Conservation (phyloP, 1,284 basidiomycete species). For the Tilletia setariae region DNA sequence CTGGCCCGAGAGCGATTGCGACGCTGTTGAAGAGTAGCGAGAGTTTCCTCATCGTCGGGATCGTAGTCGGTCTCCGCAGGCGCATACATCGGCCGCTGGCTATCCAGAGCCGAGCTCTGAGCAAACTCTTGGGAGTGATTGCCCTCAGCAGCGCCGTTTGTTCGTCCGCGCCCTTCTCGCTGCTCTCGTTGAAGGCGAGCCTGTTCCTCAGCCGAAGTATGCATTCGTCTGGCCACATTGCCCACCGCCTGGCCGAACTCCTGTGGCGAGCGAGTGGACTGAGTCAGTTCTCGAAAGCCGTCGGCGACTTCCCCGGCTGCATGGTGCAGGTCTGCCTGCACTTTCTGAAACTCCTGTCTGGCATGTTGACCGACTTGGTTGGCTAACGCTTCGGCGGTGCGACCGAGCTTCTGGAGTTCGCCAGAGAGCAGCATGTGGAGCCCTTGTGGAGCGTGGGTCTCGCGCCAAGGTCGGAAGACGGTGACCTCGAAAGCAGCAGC, state of each 20-base stretch:
- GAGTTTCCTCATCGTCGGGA: not conserved
- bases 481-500: constrained; percentile 39
- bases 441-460: constrained; percentile 39
- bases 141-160: no score
- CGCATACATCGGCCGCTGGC: not conserved
- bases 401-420: constrained; percentile 5
- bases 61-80: constrained; percentile 15
- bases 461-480: constrained; percentile 40
- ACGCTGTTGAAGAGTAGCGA: not conserved
- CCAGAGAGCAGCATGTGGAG: constrained; percentile 17
- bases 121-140: not conserved
- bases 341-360: not conserved
- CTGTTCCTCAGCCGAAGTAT: no score
- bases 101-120: not conserved
- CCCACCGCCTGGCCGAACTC: not conserved
- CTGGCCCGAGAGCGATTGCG: not conserved
- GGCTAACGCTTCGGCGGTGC: constrained; percentile 4
- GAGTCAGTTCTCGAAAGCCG: not conserved
- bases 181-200: no score
- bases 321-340: not conserved
- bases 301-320: not conserved
- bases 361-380: not conserved
- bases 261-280: not conserved
- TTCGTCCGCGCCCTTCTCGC: no score
- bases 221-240: no score